Evolutionary conservation across 805 yeast species (phyloP).

Genomic region (Wickerhamiella galacta): DNA sequence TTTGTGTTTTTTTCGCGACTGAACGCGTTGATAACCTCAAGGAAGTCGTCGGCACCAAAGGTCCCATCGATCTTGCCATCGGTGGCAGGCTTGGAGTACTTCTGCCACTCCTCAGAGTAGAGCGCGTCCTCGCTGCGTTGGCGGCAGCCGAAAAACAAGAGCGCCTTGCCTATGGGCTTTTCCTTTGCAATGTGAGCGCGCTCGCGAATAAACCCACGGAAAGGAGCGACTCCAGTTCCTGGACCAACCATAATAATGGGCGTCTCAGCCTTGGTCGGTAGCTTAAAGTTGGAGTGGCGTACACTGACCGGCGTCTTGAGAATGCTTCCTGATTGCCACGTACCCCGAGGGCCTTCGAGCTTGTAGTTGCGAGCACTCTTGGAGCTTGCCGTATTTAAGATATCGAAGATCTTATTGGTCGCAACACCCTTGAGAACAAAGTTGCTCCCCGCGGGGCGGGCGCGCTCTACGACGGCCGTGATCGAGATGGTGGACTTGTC

Average conservation of each 20-base stretch:
- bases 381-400: conserved; percentile 38
- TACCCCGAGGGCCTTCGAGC: conserved; percentile 67
- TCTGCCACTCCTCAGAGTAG: conserved; percentile 80
- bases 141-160: conserved; percentile 83
- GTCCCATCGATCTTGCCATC: conserved; percentile 9
- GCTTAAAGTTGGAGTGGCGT: conserved; percentile 85
- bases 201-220: conserved; percentile 88
- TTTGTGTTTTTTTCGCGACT: conserved; percentile 53
- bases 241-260: conserved; percentile 93
- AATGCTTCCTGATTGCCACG: conserved; percentile 25
- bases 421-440: conserved; percentile 66
- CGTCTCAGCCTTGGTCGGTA: conserved; percentile 67
- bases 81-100: conserved; percentile 25
- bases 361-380: conserved; percentile 37
- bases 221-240: conserved; percentile 98
- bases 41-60: conserved; percentile 13
- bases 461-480: conserved; percentile 84
- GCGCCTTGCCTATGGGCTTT: conserved; percentile 46
- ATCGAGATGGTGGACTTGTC: conserved; percentile 64
- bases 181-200: conserved; percentile 41
- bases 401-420: conserved; percentile 67
- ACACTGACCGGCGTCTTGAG: conserved; percentile 73
- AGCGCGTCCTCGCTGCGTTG: conserved; percentile 61
- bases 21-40: conserved; percentile 63
- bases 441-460: conserved; percentile 18